A percentile compares a stretch with the other conserved stretches of the same genome.
Conservation (phyloP, 2,329 filamentous ascomycete genomes). For the Leptoxyphium fumago region DNA sequence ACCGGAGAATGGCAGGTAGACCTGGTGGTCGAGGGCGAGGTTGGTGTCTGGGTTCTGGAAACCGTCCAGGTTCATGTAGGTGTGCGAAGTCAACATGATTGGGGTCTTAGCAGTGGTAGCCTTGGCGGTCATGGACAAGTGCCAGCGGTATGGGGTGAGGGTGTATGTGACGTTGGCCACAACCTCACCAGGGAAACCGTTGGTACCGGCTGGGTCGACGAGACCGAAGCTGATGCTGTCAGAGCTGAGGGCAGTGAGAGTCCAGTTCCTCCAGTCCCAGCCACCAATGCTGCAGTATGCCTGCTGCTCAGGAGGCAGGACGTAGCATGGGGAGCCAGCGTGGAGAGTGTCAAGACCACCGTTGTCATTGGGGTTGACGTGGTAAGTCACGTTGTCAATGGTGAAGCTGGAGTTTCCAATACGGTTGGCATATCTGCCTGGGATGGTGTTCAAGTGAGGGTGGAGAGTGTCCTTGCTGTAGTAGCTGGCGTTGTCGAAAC, state of each 20-base stretch:
- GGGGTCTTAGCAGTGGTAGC: slow-evolving; percentile 62
- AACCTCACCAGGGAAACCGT: slow-evolving; percentile 69
- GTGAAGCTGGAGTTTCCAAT: slow-evolving; percentile 49
- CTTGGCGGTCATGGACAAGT: slow-evolving; percentile 57
- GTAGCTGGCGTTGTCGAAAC: slow-evolving; percentile 62
- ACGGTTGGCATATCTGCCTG: slow-evolving; percentile 63
- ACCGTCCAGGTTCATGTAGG: slow-evolving; percentile 73
- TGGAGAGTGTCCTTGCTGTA: slow-evolving; percentile 51
- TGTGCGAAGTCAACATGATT: slow-evolving; percentile 64
- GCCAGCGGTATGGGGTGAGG: slow-evolving; percentile 50
- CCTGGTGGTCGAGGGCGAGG: slow-evolving; percentile 53
- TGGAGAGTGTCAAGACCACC: slow-evolving; percentile 37
- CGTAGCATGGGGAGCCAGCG: slow-evolving; percentile 41
- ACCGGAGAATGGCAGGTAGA: slow-evolving; percentile 58
- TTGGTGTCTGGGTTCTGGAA: slow-evolving; percentile 59
- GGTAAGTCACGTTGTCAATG: slow-evolving; percentile 31
- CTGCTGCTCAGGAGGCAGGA: slow-evolving; percentile 42
- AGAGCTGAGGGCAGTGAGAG: slow-evolving; percentile 51
- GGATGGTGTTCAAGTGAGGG: slow-evolving; percentile 57
- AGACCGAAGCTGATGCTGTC: slow-evolving; percentile 62
- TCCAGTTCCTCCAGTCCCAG: slow-evolving; percentile 60
- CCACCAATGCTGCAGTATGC: slow-evolving; percentile 22
- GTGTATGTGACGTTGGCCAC: slow-evolving; percentile 62
- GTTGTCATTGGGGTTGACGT: slow-evolving; percentile 38
- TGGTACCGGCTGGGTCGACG: slow-evolving; percentile 55